Percentiles rank a stretch among this genome's conserved stretches.
Evolutionary conservation across 306 rosid genomes (phyloP).

Genomic region (Hippophae tibetana): DNA sequence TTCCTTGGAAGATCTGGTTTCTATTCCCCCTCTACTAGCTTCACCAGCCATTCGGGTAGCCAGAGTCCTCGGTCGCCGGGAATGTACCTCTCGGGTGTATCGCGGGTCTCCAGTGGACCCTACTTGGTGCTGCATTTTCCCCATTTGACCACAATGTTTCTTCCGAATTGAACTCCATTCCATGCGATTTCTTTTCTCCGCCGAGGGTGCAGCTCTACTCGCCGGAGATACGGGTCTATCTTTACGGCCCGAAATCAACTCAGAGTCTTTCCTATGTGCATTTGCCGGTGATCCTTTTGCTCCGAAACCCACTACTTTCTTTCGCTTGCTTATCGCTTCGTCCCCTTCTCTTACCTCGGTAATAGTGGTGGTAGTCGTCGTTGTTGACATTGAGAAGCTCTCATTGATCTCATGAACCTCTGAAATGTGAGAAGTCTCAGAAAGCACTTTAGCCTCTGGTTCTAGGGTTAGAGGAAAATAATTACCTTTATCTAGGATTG

Average conservation of each 20-base stretch:
- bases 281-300: slow-evolving; percentile 21
- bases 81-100: slow-evolving; percentile 28
- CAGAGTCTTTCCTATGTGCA: slow-evolving; percentile 40
- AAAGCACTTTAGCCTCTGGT: slow-evolving; percentile 17
- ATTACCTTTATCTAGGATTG: slow-evolving; percentile 9
- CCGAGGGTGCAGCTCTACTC: slow-evolving; percentile 24
- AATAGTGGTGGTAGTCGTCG: slow-evolving; percentile 44
- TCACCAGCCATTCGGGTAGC: slow-evolving; percentile 31
- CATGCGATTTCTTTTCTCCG: slow-evolving; percentile 25
- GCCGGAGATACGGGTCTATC: slow-evolving; percentile 34
- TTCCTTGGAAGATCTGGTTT: slow-evolving; percentile 27
- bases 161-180: slow-evolving; percentile 24
- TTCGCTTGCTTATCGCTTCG: slow-evolving; percentile 59
- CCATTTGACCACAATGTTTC: slow-evolving; percentile 29
- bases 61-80: slow-evolving; percentile 55
- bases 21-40: slow-evolving; percentile 5
- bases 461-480: slow-evolving; percentile 3
- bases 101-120: slow-evolving; percentile 25
- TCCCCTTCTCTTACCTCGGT: slow-evolving; percentile 54
- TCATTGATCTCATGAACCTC: slow-evolving; percentile 52
- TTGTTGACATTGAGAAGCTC: slow-evolving; percentile 48
- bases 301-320: slow-evolving; percentile 29
- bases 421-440: slow-evolving; percentile 39
- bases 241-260: slow-evolving; percentile 23
- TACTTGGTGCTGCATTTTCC: slow-evolving; percentile 28